Base-by-base conservation (phyloP, 2,329 filamentous ascomycete species). In the Colletotrichum eremochloae region DNA sequence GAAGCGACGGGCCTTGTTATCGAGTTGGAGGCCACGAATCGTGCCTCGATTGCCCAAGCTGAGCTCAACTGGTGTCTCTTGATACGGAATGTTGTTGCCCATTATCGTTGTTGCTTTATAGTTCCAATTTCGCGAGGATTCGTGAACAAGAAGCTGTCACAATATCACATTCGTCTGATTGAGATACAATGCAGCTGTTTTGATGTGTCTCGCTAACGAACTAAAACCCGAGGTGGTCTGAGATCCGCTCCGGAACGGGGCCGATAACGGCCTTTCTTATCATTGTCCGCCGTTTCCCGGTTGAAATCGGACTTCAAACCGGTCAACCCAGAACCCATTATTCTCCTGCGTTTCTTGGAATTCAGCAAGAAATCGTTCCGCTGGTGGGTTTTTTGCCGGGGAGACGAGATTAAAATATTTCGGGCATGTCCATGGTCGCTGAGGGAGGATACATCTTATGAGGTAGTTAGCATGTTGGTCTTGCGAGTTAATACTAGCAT, bases 1-100 rank as follows among this genome's bases (percentile, higher is more conserved):
- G 42, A 80, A 84, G 40, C 80, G 77, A 29, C 79, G 77, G 2
- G 80, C 75, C 72, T 82, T 82, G 12, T 77, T 60, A 68, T 82
- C 80, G 62, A 76, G 78, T 50, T 83, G 80, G 6, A 82, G 64
- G n/a, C 81, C 81, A 53, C 74, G 76, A 52, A 83, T 78, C 2
- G 64, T 71, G 14, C 81, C 81, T 55, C 76, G 77, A 11, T 38
- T 55, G 7, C 76, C 79, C 3, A 81, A 71, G 33, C 75, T 71
- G 15, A 80, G 63, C 15, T 77, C 72, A 44, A 76, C 63, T 15
- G 75, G 75, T 36, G 65, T 76, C 50, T 75, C 73, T 14, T 75
- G 68, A 68, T 81, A 79, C 15, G 78, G 78, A 5, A 78, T 75
- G 1, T 65, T 76, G 68, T 78, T 78, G 2, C 78, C 78, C 78